A percentile compares a stretch with the other conserved stretches of the same genome.
Conservation (phyloP, 495 filamentous ascomycete species). For the Penicillium cinerascens region DNA sequence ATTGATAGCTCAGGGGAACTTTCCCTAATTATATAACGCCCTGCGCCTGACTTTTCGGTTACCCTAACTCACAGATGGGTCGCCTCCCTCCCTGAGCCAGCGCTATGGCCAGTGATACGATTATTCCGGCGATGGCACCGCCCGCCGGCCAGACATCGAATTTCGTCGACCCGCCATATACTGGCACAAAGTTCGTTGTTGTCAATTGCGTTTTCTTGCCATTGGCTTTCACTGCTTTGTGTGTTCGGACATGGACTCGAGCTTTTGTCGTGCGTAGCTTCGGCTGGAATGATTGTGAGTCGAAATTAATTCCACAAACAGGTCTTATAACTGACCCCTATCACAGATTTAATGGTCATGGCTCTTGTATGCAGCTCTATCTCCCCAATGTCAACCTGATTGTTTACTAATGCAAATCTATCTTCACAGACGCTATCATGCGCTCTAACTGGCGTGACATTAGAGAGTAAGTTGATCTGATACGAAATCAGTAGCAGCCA, state of each 20-base stretch:
- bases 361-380: slow-evolving; percentile 25
- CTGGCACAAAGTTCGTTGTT: slow-evolving; percentile 20
- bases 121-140: slow-evolving; percentile 29
- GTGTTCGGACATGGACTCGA: slow-evolving; percentile 35
- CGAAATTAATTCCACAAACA: neutral
- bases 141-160: slow-evolving; percentile 33
- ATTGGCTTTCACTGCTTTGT: slow-evolving; percentile 26
- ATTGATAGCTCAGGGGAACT: neutral
- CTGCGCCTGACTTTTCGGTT: neutral
- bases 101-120: slow-evolving; percentile 18
- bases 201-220: slow-evolving; percentile 31
- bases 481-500: neutral
- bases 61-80: neutral
- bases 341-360: too few species aligned
- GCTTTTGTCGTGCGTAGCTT: slow-evolving; percentile 34
- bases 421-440: slow-evolving; percentile 18
- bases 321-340: too few species aligned
- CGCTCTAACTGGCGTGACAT: slow-evolving; percentile 25
- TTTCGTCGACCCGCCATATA: slow-evolving; percentile 25
- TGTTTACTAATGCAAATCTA: too few species aligned
- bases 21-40: too few species aligned
- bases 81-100: slow-evolving; percentile 5
- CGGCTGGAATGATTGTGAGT: slow-evolving; percentile 40
- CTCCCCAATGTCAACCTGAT: too few species aligned
- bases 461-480: slow-evolving; percentile 21